Conservation (phyloP, 805 yeast genomes). For the Candida pini region DNA sequence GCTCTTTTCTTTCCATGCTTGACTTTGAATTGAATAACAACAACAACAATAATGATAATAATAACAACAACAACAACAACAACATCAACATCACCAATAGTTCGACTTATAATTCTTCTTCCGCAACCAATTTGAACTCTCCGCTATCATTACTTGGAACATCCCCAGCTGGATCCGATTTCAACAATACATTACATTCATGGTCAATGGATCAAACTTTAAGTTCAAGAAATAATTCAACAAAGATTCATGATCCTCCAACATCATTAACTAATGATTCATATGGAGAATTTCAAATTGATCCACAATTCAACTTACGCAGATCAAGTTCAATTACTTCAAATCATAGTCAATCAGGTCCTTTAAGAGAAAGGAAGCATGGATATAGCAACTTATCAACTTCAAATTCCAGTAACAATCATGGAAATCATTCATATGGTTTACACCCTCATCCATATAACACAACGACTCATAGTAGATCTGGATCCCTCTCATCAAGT, state of each 20-base stretch:
- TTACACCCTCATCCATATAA: conserved; percentile 24
- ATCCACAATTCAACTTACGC: conserved; percentile 14
- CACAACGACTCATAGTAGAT: no score
- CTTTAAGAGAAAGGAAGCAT: background rate
- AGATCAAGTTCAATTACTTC: conserved; percentile 14
- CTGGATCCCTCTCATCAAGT: no score
- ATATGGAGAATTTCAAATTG: no score
- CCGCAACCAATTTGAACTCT: conserved; percentile 5
- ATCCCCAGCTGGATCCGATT: conserved; percentile 9
- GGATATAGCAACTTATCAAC: background rate
- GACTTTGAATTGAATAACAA: conserved; percentile 20
- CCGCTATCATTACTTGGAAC: conserved; percentile 14
- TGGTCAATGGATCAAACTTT: background rate
- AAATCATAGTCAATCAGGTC: conserved; percentile 4
- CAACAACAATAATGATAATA: conserved; percentile 2
- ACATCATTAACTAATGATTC: conserved; percentile 7
- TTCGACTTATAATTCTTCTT: background rate
- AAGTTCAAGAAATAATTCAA: background rate
- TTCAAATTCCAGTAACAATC: conserved; percentile 8
- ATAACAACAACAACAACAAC: background rate
- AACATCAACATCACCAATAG: background rate
- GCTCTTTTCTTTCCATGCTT: conserved; percentile 22
- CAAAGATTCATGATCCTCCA: conserved; percentile 12
- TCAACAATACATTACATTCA: background rate
- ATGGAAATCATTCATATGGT: conserved; percentile 12